Evolutionary conservation across 129 eudicot species (phyloP).

Genomic region (Lactuca saligna): DNA sequence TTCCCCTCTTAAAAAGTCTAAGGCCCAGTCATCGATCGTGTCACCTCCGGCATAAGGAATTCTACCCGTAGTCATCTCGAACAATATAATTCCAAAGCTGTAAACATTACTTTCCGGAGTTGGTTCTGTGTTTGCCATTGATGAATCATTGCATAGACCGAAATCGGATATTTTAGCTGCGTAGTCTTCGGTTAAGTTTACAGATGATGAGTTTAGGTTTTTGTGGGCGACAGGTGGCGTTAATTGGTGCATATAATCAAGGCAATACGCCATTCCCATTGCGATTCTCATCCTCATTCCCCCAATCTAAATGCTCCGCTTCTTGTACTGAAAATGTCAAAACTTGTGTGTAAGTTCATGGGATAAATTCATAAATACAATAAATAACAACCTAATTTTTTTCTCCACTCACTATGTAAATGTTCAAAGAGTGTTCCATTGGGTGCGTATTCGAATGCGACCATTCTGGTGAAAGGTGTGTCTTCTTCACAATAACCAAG

Average conservation of each 20-base stretch:
- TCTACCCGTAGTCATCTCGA: slow-evolving; percentile 74
- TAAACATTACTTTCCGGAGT: slow-evolving; percentile 64
- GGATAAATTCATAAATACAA: background rate
- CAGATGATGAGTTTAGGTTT: slow-evolving; percentile 61
- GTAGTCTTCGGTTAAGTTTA: slow-evolving; percentile 82
- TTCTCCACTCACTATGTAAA: slow-evolving; percentile 61
- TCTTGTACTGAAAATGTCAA: slow-evolving; percentile 65
- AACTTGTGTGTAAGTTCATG: background rate
- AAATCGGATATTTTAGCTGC: slow-evolving; percentile 91
- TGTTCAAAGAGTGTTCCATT: slow-evolving; percentile 96
- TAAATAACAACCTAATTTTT: background rate
- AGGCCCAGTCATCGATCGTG: slow-evolving; percentile 69
- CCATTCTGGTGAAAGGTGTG: slow-evolving; percentile 85
- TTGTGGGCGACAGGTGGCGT: slow-evolving; percentile 67
- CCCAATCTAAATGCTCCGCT: slow-evolving; percentile 93
- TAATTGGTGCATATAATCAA: slow-evolving; percentile 80
- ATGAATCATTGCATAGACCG: slow-evolving; percentile 51
- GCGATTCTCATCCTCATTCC: slow-evolving; percentile 66
- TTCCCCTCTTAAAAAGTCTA: slow-evolving; percentile 54
- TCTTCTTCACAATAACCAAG: slow-evolving; percentile 90
- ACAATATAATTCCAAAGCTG: slow-evolving; percentile 71
- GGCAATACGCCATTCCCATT: slow-evolving; percentile 96
- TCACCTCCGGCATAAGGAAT: slow-evolving; percentile 60
- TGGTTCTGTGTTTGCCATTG: slow-evolving; percentile 32
- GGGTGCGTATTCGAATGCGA: slow-evolving; percentile 95